Evolutionary conservation across 768 basidiomycete genomes (phyloP).

Genomic region (Symmetrospora coprosmae): DNA sequence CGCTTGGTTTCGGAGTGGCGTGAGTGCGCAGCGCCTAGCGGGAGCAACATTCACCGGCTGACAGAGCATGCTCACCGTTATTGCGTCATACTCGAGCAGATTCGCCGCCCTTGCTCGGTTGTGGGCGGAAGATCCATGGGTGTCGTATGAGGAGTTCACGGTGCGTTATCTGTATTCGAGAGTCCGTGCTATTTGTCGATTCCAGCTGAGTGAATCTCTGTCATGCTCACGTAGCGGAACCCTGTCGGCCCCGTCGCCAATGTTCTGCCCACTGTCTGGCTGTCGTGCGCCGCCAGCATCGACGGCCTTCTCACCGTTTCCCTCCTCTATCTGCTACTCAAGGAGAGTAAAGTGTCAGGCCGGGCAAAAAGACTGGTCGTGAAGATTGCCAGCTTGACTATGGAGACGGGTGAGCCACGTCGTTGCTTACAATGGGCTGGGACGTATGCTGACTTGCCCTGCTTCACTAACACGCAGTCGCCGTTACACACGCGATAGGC

Average conservation of each 20-base stretch:
- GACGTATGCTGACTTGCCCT: neutral
- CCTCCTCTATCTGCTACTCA: neutral
- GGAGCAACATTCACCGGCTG: too few species aligned
- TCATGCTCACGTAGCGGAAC: neutral
- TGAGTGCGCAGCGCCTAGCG: too few species aligned
- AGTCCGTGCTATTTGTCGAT: neutral
- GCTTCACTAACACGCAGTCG: neutral
- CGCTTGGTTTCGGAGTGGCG: neutral
- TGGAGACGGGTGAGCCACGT: constrained; percentile 13
- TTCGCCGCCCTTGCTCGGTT: neutral
- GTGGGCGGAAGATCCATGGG: constrained; percentile 5
- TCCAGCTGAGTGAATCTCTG: neutral
- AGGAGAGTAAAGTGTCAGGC: neutral
- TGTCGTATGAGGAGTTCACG: neutral
- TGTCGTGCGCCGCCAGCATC: constrained; percentile 9
- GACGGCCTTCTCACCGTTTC: constrained; percentile 9
- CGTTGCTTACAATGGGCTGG: too few species aligned
- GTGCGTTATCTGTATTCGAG: neutral
- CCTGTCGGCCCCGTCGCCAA: constrained; percentile 3
- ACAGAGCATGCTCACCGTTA: too few species aligned
- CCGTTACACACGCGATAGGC: constrained; percentile 13
- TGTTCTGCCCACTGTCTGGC: constrained; percentile 3
- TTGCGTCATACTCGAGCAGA: too few species aligned
- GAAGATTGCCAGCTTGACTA: neutral
- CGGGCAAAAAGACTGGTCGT: neutral